Base-by-base conservation (phyloP, 2,329 filamentous ascomycete species). In the Lojkania enalia region DNA sequence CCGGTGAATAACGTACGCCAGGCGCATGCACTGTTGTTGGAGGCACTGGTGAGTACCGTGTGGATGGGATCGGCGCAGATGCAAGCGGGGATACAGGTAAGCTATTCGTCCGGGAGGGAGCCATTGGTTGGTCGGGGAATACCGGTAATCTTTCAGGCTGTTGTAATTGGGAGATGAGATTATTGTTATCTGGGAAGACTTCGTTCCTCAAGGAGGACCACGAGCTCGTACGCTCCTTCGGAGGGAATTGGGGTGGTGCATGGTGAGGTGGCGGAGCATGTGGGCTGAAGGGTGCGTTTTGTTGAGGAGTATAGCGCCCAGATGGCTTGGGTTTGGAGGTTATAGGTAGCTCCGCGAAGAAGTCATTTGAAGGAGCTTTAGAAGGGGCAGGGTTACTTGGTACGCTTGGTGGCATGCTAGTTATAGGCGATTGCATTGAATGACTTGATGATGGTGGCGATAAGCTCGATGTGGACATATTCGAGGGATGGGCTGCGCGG, bases 291-390 rank as follows among this genome's bases (percentile, higher is more conserved):
- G 30, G 30, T 11, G 16, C 30, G 33, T 19, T 36, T 13, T 60
- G 66, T 21, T 69, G 67, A n/a, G 70, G 67, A 15, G 68, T 69
- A 43, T 71, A 70, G 36, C 69, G 61, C 35, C 68, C 64, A 12
- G 69, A 57, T n/a, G 65, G 57, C 38, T 57, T 68, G 13, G 73
- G 67, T 48, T 75, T 76, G 0, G 68, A 56, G 0, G 67, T 64
- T 9, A 76, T 54, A 15, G 75, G 75, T 4, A 78, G 58, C 46
- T 78, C 76, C 15, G 68, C 75, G 42, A 78, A 78, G 58, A 78
- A 77, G 9, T 72, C 73, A 43, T 54, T 68, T 3, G 64, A 67
- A 25, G 50, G 46, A 7, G 63, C 48, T 38, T 60, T 68, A 7
- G 60, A 54, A 23, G 58, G 52, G 4, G 60, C 49, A 30, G 60